Evolutionary conservation across 257 asterid species (phyloP).

Genomic region (Leonotis leonurus): DNA sequence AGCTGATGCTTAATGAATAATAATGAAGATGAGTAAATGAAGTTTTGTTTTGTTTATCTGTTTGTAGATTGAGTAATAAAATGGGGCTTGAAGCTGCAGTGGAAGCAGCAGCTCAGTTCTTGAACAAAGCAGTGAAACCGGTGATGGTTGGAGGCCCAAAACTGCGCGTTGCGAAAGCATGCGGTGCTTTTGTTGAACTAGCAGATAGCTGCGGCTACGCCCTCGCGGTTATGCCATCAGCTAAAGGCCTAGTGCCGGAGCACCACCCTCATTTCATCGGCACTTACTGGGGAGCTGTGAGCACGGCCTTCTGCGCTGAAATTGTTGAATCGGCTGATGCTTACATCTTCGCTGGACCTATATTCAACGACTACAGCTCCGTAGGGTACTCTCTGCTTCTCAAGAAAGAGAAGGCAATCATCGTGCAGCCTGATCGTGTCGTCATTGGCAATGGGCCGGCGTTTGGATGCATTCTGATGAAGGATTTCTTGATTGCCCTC

Average conservation of each 20-base stretch:
- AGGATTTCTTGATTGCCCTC: slow-evolving; percentile 59
- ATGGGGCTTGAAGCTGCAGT: slow-evolving; percentile 77
- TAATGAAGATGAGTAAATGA: neutral
- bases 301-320: slow-evolving; percentile 74
- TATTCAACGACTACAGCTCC: slow-evolving; percentile 74
- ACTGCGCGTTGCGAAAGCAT: slow-evolving; percentile 63
- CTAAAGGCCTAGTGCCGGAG: slow-evolving; percentile 74
- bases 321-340: slow-evolving; percentile 86
- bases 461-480: slow-evolving; percentile 73
- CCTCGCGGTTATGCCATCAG: slow-evolving; percentile 67
- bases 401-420: slow-evolving; percentile 72
- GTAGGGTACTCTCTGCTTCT: slow-evolving; percentile 79
- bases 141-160: slow-evolving; percentile 83
- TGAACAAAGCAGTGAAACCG: slow-evolving; percentile 82
- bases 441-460: slow-evolving; percentile 56
- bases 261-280: slow-evolving; percentile 75
- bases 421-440: slow-evolving; percentile 73
- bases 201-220: slow-evolving; percentile 62
- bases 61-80: slow-evolving; percentile 49
- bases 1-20: neutral
- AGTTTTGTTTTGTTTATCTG: neutral
- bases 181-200: slow-evolving; percentile 48
- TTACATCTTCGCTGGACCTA: slow-evolving; percentile 70
- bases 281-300: slow-evolving; percentile 86
- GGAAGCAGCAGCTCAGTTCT: slow-evolving; percentile 58